Evolutionary conservation across 768 basidiomycete genomes (phyloP).

Genomic region (Gymnopilus junonius): DNA sequence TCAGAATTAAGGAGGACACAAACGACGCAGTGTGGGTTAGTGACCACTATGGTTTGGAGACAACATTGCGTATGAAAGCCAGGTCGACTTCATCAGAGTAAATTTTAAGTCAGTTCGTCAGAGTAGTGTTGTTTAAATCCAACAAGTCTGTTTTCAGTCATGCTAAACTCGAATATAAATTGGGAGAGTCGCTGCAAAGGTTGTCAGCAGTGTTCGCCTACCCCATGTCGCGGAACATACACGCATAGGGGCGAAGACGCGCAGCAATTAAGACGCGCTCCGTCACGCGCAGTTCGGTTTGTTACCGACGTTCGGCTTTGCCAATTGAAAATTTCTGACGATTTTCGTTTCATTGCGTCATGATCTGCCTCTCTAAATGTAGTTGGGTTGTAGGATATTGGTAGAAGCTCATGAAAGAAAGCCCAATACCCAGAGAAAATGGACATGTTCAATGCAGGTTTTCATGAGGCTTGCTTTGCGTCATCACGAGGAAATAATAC

Average conservation of each 20-base stretch:
- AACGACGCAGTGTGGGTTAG: constrained; percentile 51
- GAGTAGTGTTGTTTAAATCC: neutral
- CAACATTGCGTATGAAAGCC: constrained; percentile 32
- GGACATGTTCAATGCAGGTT: neutral
- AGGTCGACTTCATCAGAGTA: constrained; percentile 3
- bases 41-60: constrained; percentile 69
- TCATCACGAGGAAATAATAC: neutral
- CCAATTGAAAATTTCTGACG: neutral
- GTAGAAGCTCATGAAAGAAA: neutral
- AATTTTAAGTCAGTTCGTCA: neutral
- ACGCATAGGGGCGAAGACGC: neutral
- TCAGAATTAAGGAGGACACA: constrained; percentile 44
- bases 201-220: neutral
- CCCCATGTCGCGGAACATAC: neutral
- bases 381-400: neutral
- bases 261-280: constrained; percentile 2
- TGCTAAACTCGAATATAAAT: neutral
- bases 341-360: neutral
- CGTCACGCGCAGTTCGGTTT: neutral
- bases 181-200: neutral
- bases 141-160: neutral
- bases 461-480: neutral
- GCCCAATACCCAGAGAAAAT: neutral
- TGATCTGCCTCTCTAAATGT: neutral
- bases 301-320: neutral